These are phyloP conservation scores for Fistulifera solaris DNA, from an alignment of 108 stramenopile genomes.

Conservation along the genomic window DNA sequence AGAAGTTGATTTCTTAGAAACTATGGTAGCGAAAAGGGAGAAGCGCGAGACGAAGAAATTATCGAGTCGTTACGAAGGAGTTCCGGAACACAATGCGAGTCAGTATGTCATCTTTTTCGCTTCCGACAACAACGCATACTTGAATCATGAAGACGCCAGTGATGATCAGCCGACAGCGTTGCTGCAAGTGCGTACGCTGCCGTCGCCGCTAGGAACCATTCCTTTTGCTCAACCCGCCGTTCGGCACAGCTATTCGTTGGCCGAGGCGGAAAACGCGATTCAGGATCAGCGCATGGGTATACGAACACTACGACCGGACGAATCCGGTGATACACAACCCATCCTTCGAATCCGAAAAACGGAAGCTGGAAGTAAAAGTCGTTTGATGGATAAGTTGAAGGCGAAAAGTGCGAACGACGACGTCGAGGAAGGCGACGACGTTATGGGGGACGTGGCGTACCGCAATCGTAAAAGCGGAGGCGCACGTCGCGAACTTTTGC, in stretches of 20 bases:
- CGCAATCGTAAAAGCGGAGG: constrained; percentile 37
- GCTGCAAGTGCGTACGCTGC: constrained; percentile 39
- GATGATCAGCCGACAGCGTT: constrained; percentile 1
- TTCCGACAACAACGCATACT: not conserved
- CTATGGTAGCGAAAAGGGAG: constrained; percentile 43
- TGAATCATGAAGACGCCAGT: constrained; percentile 8
- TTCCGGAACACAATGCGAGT: constrained; percentile 63
- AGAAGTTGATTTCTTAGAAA: constrained; percentile 65
- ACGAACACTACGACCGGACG: not conserved
- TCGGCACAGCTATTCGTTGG: constrained; percentile 46
- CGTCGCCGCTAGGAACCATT: constrained; percentile 43
- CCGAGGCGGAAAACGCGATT: constrained; percentile 73
- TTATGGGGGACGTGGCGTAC: constrained; percentile 74
- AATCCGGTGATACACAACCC: not conserved
- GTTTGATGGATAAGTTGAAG: constrained; percentile 6
- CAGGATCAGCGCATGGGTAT: constrained; percentile 49
- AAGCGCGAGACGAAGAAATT: constrained; percentile 8
- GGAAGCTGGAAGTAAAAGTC: constrained; percentile 1
- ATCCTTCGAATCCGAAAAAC: not conserved
- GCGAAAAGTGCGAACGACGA: constrained; percentile 20
- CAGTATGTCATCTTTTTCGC: constrained; percentile 49
- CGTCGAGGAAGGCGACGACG: constrained; percentile 68
- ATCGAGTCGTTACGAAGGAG: constrained; percentile 61
- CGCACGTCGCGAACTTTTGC: constrained; percentile 61
- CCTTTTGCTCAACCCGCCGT: constrained; percentile 70